Conservation (phyloP, 1,284 basidiomycete species). For the Sporisorium graminicola region DNA sequence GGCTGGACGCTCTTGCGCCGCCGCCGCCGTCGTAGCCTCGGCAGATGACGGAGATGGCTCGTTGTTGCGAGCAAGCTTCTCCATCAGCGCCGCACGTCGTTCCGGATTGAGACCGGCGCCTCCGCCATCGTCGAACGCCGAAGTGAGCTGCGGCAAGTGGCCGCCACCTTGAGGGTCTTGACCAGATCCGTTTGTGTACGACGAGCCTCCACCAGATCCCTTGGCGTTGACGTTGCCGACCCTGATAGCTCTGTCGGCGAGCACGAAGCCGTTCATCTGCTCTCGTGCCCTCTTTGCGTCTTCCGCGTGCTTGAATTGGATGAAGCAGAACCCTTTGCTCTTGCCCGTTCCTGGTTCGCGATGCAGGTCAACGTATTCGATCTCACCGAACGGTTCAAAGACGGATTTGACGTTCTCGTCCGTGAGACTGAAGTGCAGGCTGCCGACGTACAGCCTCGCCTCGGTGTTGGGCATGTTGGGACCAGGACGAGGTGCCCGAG, state of each 20-base stretch:
- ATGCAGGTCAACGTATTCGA: slow-evolving; percentile 98
- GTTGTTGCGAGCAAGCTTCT: slow-evolving; percentile 65
- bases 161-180: slow-evolving; percentile 31
- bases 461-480: slow-evolving; percentile 71
- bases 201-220: slow-evolving; percentile 33
- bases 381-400: slow-evolving; percentile 96
- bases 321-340: slow-evolving; percentile 97
- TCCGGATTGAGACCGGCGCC: slow-evolving; percentile 63
- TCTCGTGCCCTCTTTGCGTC: slow-evolving; percentile 96
- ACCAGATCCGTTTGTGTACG: slow-evolving; percentile 13
- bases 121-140: slow-evolving; percentile 65
- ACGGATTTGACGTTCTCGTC: slow-evolving; percentile 97
- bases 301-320: slow-evolving; percentile 88
- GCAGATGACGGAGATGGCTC: slow-evolving; percentile 22
- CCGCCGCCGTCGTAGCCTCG: slow-evolving; percentile 8
- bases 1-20: slow-evolving; percentile 75
- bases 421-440: slow-evolving; percentile 93
- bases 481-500: slow-evolving; percentile 23
- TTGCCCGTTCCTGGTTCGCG: slow-evolving; percentile 88
- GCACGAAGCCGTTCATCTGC: slow-evolving; percentile 97
- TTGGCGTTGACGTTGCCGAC: slow-evolving; percentile 64
- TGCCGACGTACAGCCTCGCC: slow-evolving; percentile 92
- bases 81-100: slow-evolving; percentile 64
- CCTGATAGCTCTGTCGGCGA: slow-evolving; percentile 84
- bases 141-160: slow-evolving; percentile 50